phyloP scores from a whole-genome alignment of 192 early-diverging fungal genomes.

The Entomortierella lignicola region DNA sequence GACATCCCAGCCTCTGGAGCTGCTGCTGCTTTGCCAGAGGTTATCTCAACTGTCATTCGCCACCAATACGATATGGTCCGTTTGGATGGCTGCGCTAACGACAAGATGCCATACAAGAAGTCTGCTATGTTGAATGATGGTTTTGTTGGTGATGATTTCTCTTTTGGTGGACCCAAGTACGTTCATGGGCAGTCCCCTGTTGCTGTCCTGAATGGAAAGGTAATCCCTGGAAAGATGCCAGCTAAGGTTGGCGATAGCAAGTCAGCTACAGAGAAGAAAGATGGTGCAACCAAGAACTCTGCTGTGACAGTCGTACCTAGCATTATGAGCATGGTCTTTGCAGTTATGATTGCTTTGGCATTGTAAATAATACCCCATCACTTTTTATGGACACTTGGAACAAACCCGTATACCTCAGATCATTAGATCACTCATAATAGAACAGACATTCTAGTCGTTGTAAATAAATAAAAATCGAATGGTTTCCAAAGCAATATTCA shows the following conservation, averaged over 20 bases:
- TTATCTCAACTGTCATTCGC: conserved; percentile 53
- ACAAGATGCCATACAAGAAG: conserved; percentile 59
- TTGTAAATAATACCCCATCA: conserved; percentile 3
- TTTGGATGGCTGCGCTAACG: conserved; percentile 64
- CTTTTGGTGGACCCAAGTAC: conserved; percentile 57
- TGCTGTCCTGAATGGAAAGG: conserved; percentile 46
- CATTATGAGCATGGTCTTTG: background rate
- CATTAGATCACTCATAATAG: no score
- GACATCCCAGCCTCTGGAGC: conserved; percentile 64
- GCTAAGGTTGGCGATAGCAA: conserved; percentile 8
- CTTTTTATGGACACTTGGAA: background rate
- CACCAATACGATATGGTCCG: conserved; percentile 65
- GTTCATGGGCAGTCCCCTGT: conserved; percentile 57
- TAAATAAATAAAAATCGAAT: no score
- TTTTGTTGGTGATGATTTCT: conserved; percentile 58
- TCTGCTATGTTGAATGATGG: conserved; percentile 41
- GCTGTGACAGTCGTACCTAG: background rate
- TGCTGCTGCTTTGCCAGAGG: conserved; percentile 56
- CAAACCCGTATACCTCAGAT: no score
- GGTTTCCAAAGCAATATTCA: no score
- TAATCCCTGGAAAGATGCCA: conserved; percentile 39
- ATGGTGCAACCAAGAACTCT: background rate
- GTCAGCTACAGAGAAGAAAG: background rate
- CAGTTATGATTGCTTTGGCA: conserved; percentile 3
- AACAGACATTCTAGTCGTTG: no score